Evolutionary conservation across 768 basidiomycete genomes (phyloP).

Genomic region (Tylopilus sp.): DNA sequence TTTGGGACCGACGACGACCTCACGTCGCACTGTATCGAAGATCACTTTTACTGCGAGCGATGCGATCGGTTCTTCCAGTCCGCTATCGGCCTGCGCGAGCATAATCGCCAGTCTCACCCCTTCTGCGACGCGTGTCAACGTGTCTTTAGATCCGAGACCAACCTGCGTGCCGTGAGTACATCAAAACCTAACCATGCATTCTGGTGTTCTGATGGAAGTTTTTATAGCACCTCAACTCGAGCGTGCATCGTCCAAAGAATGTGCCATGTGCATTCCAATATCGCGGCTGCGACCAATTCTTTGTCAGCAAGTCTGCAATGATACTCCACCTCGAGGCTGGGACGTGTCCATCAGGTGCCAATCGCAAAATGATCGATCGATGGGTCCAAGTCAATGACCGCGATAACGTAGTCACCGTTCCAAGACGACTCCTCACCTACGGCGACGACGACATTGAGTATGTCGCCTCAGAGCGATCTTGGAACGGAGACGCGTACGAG

Average conservation of each 20-base stretch:
- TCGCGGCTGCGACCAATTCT: conserved; percentile 41
- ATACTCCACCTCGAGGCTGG: conserved; percentile 64
- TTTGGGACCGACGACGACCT: conserved; percentile 36
- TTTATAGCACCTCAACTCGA: conserved; percentile 51
- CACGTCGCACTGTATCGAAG: conserved; percentile 36
- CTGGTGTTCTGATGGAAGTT: background rate
- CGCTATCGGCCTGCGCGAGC: conserved; percentile 41
- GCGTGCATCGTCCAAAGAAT: conserved; percentile 39
- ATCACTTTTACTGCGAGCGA: conserved; percentile 41
- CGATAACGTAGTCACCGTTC: conserved; percentile 51
- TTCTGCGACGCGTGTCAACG: conserved; percentile 47
- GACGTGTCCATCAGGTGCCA: conserved; percentile 48
- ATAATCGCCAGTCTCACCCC: conserved; percentile 40
- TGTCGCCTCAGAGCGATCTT: conserved; percentile 38
- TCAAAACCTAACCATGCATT: too few species aligned
- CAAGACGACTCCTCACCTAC: conserved; percentile 44
- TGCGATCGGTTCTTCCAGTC: conserved; percentile 44
- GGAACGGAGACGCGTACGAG: conserved; percentile 48
- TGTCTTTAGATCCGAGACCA: conserved; percentile 34
- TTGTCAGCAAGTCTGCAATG: conserved; percentile 53
- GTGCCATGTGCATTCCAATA: conserved; percentile 36
- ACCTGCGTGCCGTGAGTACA: conserved; percentile 15
- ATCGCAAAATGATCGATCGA: conserved; percentile 34
- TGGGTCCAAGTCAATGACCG: conserved; percentile 43
- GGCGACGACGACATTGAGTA: conserved; percentile 5